phyloP scores from a whole-genome alignment of 495 filamentous ascomycete genomes.

The Entonaema liquescens region DNA sequence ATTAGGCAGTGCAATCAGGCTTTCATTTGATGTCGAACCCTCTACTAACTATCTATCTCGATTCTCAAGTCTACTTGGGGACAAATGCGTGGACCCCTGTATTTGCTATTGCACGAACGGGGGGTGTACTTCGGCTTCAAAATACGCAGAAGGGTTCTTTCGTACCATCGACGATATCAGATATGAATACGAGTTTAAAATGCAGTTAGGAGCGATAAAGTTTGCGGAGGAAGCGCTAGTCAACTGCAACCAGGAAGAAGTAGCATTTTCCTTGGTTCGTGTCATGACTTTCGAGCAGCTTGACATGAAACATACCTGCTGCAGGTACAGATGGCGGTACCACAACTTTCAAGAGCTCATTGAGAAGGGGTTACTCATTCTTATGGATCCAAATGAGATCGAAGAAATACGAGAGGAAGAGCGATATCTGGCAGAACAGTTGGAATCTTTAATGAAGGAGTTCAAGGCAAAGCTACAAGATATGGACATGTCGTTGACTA shows the following conservation, averaged over 20 bases:
- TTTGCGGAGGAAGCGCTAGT: neutral
- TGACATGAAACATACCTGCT: slow-evolving; percentile 27
- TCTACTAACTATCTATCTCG: no score
- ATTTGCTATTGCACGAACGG: slow-evolving; percentile 11
- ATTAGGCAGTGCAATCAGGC: neutral
- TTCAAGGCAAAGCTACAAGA: slow-evolving; percentile 14
- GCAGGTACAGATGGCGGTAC: neutral
- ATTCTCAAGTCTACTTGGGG: neutral
- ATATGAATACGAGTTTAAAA: no score
- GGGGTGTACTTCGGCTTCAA: slow-evolving; percentile 14
- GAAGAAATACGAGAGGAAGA: slow-evolving; percentile 30
- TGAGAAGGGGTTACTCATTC: neutral
- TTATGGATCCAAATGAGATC: slow-evolving; percentile 19
- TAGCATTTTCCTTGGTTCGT: neutral
- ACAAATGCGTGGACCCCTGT: slow-evolving; percentile 2
- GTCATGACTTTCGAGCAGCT: slow-evolving; percentile 6
- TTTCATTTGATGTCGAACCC: no score
- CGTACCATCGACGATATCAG: no score
- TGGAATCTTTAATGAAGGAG: slow-evolving; percentile 19
- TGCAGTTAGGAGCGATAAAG: no score
- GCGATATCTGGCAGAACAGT: neutral
- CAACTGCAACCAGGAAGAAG: neutral
- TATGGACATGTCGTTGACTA: neutral
- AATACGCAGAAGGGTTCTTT: no score
- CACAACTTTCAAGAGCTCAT: neutral